Conservation (phyloP, 1,284 basidiomycete species). For the Cronartium quercuum region DNA sequence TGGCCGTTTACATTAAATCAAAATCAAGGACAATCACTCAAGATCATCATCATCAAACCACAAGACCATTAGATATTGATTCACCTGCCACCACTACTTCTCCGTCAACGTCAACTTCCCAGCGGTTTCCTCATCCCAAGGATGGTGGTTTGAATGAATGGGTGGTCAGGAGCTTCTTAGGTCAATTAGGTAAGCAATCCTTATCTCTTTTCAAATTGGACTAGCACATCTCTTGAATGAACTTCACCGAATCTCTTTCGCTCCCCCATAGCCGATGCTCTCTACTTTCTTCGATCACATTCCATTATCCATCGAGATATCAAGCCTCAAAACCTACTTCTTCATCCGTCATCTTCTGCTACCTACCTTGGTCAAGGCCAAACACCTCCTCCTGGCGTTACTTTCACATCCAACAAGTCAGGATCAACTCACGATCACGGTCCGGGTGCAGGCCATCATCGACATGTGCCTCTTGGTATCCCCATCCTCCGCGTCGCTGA, state of each 20-base stretch:
- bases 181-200: constrained; percentile 66
- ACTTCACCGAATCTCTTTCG: no score
- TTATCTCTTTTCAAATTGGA: neutral
- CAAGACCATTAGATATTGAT: neutral
- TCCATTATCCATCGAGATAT: constrained; percentile 95
- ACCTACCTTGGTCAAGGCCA: neutral
- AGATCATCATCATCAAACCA: constrained; percentile 9
- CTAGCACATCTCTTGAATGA: constrained; percentile 23
- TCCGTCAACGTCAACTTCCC: constrained; percentile 21
- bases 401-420: neutral
- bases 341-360: constrained; percentile 45
- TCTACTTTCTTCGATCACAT: constrained; percentile 80
- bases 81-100: constrained; percentile 6
- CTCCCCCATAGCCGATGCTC: constrained; percentile 65
- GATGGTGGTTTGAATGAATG: constrained; percentile 84
- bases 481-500: constrained; percentile 95
- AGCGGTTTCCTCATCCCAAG: constrained; percentile 79
- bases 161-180: constrained; percentile 83
- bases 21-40: constrained; percentile 70
- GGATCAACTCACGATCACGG: neutral
- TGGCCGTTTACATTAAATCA: constrained; percentile 95
- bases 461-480: constrained; percentile 75
- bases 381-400: neutral
- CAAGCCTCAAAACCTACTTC: constrained; percentile 68
- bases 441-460: constrained; percentile 63